Base-by-base conservation (phyloP, 1,284 basidiomycete species). In the Sporisorium exsertum region DNA sequence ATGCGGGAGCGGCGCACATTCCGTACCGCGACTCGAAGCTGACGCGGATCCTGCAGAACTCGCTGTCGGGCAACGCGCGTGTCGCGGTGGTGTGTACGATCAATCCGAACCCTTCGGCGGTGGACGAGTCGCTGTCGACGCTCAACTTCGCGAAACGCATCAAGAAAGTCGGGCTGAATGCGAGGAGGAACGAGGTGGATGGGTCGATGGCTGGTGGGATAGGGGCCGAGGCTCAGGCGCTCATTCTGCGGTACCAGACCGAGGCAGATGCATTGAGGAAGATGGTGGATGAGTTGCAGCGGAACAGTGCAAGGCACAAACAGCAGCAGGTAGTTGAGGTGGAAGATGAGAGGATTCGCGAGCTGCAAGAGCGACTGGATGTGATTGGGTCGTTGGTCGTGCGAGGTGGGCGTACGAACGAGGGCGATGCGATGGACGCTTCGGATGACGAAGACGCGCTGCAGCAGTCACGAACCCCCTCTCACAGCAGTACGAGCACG, bases 1-100 rank as follows among this genome's bases (percentile, higher is more conserved):
- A 24, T 6, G 45, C 37, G 9, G 33, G 45, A n/a, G n/a, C n/a
- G 15, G 29, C 29, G 24, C 94, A 97, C 82, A 91, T 98, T 15
- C 96, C 96, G 3, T 99, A 93, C 87, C 92, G 96, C 50, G 97
- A 98, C 86, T 95, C 94, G 52, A 98, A 98, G 86, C 85, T 90
- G 78, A 99, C 96, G 4, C 91, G 95, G 35, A 91, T 99, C 86
- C 89, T 99, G 7, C 95, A 98, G 85, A 95, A 95, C 2, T 97
- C 94, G 1, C 88, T 99, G 0, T 92, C 93, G 0, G 97, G 96
- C 1, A 94, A 97, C 83, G 96, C 97, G 18, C 91, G 94, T 20
- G 95, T 99, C 56, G 95, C 94, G 40, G 96, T 99, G 29, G 93
- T 98, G 65, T 97, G 95, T 84, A 98, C 96, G 0, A 90, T 98